A percentile compares a stretch with the other conserved stretches of the same genome.
These are phyloP conservation scores for Blattamonas nauphoetae DNA, from an alignment of 78 protist species.

Conservation along the genomic window DNA sequence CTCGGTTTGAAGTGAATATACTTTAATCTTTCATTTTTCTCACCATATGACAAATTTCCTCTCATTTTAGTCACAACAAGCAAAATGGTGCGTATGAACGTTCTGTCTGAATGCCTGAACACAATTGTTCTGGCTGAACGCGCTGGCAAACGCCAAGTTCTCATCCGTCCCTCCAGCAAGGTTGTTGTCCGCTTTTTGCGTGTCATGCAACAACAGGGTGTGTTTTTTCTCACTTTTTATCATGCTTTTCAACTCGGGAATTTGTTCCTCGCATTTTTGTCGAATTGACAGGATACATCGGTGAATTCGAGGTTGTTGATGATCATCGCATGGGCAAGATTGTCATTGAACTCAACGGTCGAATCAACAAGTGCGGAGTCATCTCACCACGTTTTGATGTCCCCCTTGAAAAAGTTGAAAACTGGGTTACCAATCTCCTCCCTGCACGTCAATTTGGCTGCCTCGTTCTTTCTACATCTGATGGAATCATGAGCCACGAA, in stretches of 20 bases:
- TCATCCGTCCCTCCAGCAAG: conserved; percentile 92
- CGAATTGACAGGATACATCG: no score
- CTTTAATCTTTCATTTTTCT: no score
- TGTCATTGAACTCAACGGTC: conserved; percentile 93
- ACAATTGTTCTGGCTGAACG: conserved; percentile 90
- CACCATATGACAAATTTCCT: no score
- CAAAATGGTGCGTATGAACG: conserved; percentile 81
- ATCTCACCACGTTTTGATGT: conserved; percentile 96
- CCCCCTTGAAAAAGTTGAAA: conserved; percentile 38
- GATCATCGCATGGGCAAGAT: conserved; percentile 98
- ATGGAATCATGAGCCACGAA: conserved; percentile 72
- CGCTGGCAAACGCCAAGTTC: conserved; percentile 96
- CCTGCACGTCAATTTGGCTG: conserved; percentile 98
- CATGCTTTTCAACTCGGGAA: no score
- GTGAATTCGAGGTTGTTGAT: conserved; percentile 97
- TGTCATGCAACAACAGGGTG: conserved; percentile 96
- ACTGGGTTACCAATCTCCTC: conserved; percentile 77
- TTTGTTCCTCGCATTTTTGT: conserved; percentile 38
- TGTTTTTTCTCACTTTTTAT: no score
- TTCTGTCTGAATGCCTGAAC: conserved; percentile 82
- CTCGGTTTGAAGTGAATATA: no score
- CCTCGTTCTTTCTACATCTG: conserved; percentile 94
- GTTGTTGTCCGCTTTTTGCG: conserved; percentile 92
- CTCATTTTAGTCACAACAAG: no score
- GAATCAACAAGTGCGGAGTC: conserved; percentile 98